Evolutionary conservation across 805 yeast genomes (phyloP).

Genomic region (Soucietia sequanensis): DNA sequence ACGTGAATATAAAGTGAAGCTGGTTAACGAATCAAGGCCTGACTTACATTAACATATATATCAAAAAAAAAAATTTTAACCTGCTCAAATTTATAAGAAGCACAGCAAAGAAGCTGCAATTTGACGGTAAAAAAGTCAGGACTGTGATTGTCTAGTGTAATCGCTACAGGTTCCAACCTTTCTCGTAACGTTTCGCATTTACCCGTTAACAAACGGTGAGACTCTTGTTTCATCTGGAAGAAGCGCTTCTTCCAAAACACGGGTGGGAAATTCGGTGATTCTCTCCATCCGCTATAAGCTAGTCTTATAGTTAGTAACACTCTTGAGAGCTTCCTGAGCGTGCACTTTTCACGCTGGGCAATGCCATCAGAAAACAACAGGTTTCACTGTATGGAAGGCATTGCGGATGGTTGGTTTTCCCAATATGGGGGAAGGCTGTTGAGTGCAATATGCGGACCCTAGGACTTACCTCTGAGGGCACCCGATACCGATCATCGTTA

Average conservation of each 20-base stretch:
- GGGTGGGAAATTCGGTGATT: slow-evolving; percentile 70
- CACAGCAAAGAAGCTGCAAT: too few relatives aligned
- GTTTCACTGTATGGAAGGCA: slow-evolving; percentile 49
- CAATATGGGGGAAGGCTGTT: slow-evolving; percentile 39
- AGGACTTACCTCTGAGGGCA: slow-evolving; percentile 28
- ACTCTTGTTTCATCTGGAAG: too few relatives aligned
- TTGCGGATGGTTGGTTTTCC: slow-evolving; percentile 54
- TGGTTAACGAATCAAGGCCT: too few relatives aligned
- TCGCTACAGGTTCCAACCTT: slow-evolving; percentile 27
- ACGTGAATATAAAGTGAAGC: too few relatives aligned
- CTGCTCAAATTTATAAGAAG: too few relatives aligned
- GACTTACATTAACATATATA: too few relatives aligned
- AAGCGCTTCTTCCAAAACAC: too few relatives aligned
- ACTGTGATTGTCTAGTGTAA: too few relatives aligned
- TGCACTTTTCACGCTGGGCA: slow-evolving; percentile 51
- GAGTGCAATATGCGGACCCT: slow-evolving; percentile 61
- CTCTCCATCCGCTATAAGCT: slow-evolving; percentile 41
- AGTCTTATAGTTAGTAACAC: too few relatives aligned
- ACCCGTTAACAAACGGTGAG: slow-evolving; percentile 39
- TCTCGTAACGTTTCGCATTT: slow-evolving; percentile 47
- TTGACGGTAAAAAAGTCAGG: too few relatives aligned
- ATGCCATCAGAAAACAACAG: slow-evolving; percentile 52
- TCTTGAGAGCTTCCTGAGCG: slow-evolving; percentile 59
- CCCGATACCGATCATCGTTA: slow-evolving; percentile 65
- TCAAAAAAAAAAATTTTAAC: too few relatives aligned